phyloP scores from a whole-genome alignment of 176 grass and related monocot genomes.

The Triticum urartu region DNA sequence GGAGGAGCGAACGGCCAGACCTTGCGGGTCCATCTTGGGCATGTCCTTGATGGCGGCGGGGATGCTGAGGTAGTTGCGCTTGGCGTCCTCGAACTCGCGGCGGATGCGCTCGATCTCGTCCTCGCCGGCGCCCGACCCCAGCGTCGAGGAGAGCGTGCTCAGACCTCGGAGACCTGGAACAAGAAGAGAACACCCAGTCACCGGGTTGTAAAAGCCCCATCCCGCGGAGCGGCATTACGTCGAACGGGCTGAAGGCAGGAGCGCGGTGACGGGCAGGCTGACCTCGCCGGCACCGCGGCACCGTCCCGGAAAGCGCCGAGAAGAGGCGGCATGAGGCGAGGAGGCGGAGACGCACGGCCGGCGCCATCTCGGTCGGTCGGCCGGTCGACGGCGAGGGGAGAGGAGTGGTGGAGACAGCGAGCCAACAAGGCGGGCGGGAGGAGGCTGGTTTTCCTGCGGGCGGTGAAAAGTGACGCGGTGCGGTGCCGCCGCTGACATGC shows the following conservation, averaged over 20 bases:
- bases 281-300: background rate
- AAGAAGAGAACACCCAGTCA: background rate
- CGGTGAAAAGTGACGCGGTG: background rate
- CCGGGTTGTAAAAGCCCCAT: background rate
- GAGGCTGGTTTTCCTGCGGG: constrained; percentile 24
- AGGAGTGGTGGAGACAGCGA: background rate
- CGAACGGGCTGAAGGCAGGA: constrained; percentile 28
- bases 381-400: background rate
- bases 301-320: background rate
- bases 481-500: background rate
- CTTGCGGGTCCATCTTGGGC: constrained; percentile 88
- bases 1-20: background rate
- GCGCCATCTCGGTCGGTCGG: background rate
- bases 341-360: background rate
- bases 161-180: constrained; percentile 3
- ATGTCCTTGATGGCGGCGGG: constrained; percentile 76
- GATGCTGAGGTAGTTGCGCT: constrained; percentile 85
- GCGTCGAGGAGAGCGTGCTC: constrained; percentile 48
- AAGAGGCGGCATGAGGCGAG: background rate
- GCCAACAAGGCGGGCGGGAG: constrained; percentile 18
- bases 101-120: constrained; percentile 88
- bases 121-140: constrained; percentile 43
- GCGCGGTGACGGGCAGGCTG: background rate
- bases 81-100: constrained; percentile 75
- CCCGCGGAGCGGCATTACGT: constrained; percentile 15